Evolutionary conservation across 2,329 filamentous ascomycete genomes (phyloP).

Genomic region (Lachnellula suecica): DNA sequence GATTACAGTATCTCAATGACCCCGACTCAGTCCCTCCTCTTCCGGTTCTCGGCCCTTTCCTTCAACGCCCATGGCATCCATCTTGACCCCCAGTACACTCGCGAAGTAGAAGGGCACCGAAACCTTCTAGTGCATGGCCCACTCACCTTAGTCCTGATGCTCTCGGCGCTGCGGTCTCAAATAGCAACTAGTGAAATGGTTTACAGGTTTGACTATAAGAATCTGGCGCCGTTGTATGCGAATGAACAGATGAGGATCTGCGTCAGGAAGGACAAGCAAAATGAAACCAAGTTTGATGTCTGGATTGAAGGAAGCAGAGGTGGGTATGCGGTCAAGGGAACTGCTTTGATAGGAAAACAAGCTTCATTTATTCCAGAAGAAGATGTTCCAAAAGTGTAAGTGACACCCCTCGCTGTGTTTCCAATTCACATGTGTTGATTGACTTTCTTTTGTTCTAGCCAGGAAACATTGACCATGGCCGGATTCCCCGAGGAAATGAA

Average conservation of each 20-base stretch:
- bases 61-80: slow-evolving; percentile 95
- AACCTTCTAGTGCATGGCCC: slow-evolving; percentile 85
- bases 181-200: slow-evolving; percentile 44
- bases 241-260: slow-evolving; percentile 71
- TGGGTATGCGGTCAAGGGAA: slow-evolving; percentile 63
- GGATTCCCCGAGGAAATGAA: too few relatives aligned
- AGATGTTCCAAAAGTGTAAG: too few relatives aligned
- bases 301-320: slow-evolving; percentile 65
- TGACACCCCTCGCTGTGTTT: too few relatives aligned
- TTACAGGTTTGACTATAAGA: slow-evolving; percentile 69
- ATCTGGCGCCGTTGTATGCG: slow-evolving; percentile 78
- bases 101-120: slow-evolving; percentile 70
- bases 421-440: too few relatives aligned
- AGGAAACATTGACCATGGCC: too few relatives aligned
- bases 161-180: slow-evolving; percentile 60
- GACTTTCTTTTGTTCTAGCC: too few relatives aligned
- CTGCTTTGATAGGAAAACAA: slow-evolving; percentile 25
- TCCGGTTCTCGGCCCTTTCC: slow-evolving; percentile 86
- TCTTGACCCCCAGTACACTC: slow-evolving; percentile 70
- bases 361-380: neutral
- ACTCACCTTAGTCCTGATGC: slow-evolving; percentile 73
- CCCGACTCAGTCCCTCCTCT: slow-evolving; percentile 72
- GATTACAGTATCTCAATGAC: slow-evolving; percentile 58
- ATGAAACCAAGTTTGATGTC: slow-evolving; percentile 51
- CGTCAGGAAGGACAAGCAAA: slow-evolving; percentile 47